These are phyloP conservation scores for Fraxinus greggii DNA, from an alignment of 305 asterid genomes.

Conservation along the genomic window DNA sequence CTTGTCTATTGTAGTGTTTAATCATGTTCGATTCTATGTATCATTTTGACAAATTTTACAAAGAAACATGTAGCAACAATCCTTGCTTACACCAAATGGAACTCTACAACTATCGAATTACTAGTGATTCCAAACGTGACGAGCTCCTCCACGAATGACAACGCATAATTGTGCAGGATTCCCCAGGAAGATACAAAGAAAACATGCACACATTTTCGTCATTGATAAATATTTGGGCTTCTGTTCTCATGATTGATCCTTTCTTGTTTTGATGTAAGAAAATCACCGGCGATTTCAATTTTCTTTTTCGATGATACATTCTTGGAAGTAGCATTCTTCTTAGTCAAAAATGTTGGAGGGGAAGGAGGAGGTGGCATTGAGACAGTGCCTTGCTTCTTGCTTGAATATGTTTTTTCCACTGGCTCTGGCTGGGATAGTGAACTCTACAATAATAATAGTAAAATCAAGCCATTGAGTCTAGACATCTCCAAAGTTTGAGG, in stretches of 20 bases:
- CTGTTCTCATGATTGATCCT: slow-evolving; percentile 39
- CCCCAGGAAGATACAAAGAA: neutral
- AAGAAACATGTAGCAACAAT: slow-evolving; percentile 4
- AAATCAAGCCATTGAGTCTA: neutral
- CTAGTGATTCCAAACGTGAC: neutral
- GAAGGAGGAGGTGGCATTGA: slow-evolving; percentile 55
- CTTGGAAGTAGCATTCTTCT: slow-evolving; percentile 36
- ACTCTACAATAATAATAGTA: slow-evolving; percentile 33
- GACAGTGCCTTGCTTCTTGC: slow-evolving; percentile 41
- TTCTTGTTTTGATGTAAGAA: slow-evolving; percentile 24
- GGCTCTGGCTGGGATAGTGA: slow-evolving; percentile 41
- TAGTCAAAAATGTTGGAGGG: slow-evolving; percentile 38
- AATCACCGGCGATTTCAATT: slow-evolving; percentile 14
- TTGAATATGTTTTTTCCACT: slow-evolving; percentile 41
- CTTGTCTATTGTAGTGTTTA: neutral
- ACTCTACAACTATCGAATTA: neutral
- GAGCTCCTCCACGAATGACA: neutral
- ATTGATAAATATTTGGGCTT: slow-evolving; percentile 42
- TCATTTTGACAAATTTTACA: slow-evolving; percentile 1
- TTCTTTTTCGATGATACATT: slow-evolving; percentile 32
- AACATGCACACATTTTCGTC: slow-evolving; percentile 12
- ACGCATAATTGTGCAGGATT: neutral
- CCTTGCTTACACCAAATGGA: slow-evolving; percentile 14
- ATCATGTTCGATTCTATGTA: neutral
- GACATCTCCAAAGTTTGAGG: neutral